A percentile compares a stretch with the other conserved stretches of the same genome.
Conservation (phyloP, 331 rosid species). For the Malus hybrid region DNA sequence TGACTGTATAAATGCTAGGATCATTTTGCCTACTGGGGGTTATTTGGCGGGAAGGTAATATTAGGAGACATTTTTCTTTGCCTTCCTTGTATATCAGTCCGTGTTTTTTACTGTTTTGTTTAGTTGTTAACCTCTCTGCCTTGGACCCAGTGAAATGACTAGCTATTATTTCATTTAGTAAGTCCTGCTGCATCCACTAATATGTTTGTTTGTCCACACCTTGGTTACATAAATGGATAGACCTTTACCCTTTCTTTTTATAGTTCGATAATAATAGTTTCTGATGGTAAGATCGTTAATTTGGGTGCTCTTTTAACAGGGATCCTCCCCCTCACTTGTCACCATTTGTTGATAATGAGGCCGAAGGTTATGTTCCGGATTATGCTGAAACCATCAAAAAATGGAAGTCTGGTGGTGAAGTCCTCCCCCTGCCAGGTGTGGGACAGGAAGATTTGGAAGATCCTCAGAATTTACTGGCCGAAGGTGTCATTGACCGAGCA, state of each 20-base stretch:
- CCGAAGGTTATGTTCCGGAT: constrained; percentile 82
- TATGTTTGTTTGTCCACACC: too few relatives aligned
- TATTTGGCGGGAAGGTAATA: constrained; percentile 87
- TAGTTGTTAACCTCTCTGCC: background rate
- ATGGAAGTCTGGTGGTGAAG: constrained; percentile 66
- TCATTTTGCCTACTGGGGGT: constrained; percentile 59
- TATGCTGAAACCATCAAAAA: constrained; percentile 74
- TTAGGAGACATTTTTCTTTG: background rate
- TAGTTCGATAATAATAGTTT: background rate
- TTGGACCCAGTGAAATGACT: background rate
- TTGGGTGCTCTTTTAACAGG: constrained; percentile 29
- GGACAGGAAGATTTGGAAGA: constrained; percentile 68
- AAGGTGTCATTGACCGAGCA: constrained; percentile 67
- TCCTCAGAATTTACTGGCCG: constrained; percentile 64
- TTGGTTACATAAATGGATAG: background rate
- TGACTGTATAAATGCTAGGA: constrained; percentile 72
- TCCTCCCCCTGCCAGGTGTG: constrained; percentile 68
- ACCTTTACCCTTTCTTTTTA: background rate
- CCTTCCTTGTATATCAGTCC: accelerated
- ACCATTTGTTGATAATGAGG: constrained; percentile 68
- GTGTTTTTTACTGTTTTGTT: background rate
- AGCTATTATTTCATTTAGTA: background rate
- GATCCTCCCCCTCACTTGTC: constrained; percentile 87
- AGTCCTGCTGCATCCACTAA: too few relatives aligned
- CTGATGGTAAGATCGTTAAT: background rate